Base-by-base conservation (phyloP, 2,329 filamentous ascomycete species). In the Colletotrichum sp. region DNA sequence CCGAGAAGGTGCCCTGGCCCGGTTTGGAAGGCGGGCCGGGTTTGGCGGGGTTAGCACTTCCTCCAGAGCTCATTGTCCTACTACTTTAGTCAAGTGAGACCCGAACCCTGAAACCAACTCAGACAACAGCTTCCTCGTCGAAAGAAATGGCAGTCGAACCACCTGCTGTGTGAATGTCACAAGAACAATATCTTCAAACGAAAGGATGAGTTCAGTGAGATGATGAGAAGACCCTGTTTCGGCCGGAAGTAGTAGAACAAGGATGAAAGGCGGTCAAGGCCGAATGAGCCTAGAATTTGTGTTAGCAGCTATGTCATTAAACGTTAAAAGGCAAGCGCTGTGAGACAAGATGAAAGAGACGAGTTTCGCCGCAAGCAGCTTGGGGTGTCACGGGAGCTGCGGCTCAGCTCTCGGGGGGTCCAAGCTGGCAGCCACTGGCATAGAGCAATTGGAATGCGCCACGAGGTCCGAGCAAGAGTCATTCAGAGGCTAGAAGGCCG, bases 1-100 rank as follows among this genome's bases (percentile, higher is more conserved):
- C 79, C 78, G 88, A 80, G 81, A 87, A 84, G 77, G 83, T 83
- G 73, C 85, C 84, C 80, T 88, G 87, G 80, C 86, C 89, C 76
- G 87, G 84, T 85, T 91, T 93, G 32, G 87, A 83, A 76, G 85
- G 82, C 79, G 88, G 84, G 77, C 86, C 87, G 75, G 88, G 79
- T 80, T 92, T 93, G 79, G 85, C 82, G 70, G 85, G 84, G 78
- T 83, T 84, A 77, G 70, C 64, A 68, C 43, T 69, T 38, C 73
- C 73, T 24, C 74, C 74, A 70, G 89, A 86, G 82, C 86, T 91
- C 90, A 92, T 91, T 77, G 80, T 87, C 78, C 70, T 77, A 48
- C 58, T 13, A 18, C 16, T 38, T 52, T 28, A 30, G 21, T 43
- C 38, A 34, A 48, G 21, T 43, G 32, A 61, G 48, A 21, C 34